A percentile compares a stretch with the other conserved stretches of the same genome.
These are phyloP conservation scores for Trichoderma citrinoviride DNA, from an alignment of 2,329 filamentous ascomycete species.

Conservation along the genomic window DNA sequence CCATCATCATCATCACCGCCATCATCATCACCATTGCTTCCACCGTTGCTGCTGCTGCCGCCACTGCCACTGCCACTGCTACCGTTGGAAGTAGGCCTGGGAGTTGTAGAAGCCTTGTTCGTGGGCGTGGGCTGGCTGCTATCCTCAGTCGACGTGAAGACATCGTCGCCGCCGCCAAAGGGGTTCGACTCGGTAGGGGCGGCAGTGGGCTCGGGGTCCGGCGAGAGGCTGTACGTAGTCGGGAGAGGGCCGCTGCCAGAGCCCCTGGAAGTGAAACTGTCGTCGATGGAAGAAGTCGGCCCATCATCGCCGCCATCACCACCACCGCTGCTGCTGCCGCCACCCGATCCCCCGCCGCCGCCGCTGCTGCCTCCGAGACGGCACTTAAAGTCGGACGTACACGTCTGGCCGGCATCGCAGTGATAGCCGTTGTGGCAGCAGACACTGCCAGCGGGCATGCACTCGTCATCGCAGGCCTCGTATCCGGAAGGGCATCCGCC, in stretches of 20 bases:
- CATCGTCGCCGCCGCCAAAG: slow-evolving; percentile 11
- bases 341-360: slow-evolving; percentile 17
- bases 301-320: not conserved
- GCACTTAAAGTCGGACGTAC: slow-evolving; percentile 21
- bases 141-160: not conserved
- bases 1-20: not conserved
- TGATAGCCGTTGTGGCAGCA: slow-evolving; percentile 28
- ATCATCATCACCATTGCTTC: not conserved
- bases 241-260: not conserved
- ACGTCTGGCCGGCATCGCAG: slow-evolving; percentile 25
- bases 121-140: not conserved
- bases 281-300: not conserved
- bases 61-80: not conserved
- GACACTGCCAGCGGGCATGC: slow-evolving; percentile 26
- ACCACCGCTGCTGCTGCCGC: slow-evolving; percentile 23
- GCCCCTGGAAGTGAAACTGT: not conserved
- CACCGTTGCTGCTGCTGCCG: not conserved
- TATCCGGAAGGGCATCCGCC: slow-evolving; percentile 18
- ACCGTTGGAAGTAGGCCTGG: not conserved
- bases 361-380: slow-evolving; percentile 15
- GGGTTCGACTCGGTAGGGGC: slow-evolving; percentile 1
- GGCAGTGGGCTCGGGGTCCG: slow-evolving; percentile 2
- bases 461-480: slow-evolving; percentile 23
- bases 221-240: slow-evolving; percentile 10
- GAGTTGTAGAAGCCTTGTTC: too few species aligned